Evolutionary conservation across 2,329 filamentous ascomycete species (phyloP), one percentile per base, ranked within the genome.

Genomic region (Chaetomiaceae sp.): DNA sequence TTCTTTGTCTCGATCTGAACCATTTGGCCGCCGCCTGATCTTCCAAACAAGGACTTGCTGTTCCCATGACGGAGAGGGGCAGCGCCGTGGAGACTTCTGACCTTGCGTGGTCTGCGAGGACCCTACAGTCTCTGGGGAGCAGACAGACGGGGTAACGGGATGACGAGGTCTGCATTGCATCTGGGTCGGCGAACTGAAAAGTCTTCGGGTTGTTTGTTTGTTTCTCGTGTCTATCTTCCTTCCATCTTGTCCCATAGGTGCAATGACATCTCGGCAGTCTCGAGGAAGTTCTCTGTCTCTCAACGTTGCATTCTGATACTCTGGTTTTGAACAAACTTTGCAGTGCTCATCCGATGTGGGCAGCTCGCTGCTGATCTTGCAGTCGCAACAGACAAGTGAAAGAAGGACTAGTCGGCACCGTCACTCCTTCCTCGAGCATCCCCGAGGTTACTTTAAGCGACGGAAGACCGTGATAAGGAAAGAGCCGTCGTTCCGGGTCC

Each of bases 81-180:
- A 45, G 45, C 45, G 50, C 45, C 65, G 61, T 64, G 63, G 62
- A 65, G 71, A 68, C 71, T 68, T 72, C 70, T 60, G 70, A 73
- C 68, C 68, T 69, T 60, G 61, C 61, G 62, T 46, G 61, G 60
- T 67, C 68, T 67, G 65, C 60, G 63, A 67, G 61, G 64, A 69
- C 64, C 65, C 62, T 58, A 56, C 55, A 43, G 37, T 41, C 37
- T 53, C 32, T 54, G 60, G 56, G 57, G 52, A 62, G 62, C 62
- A 64, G 67, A 65, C 66, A 45, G 65, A 64, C 57, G 60, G 60
- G 62, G 60, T 57, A 50, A 68, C 61, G 69, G 70, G 66, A 74
- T 74, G 72, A 74, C 64, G 69, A 70, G 69, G 67, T 67, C 66
- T 70, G 61, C 64, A 69, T 71, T 74, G 72, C 71, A 73, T 74